Evolutionary conservation across 352 stramenopile genomes (phyloP).

Genomic region (Pythium apleroticum): DNA sequence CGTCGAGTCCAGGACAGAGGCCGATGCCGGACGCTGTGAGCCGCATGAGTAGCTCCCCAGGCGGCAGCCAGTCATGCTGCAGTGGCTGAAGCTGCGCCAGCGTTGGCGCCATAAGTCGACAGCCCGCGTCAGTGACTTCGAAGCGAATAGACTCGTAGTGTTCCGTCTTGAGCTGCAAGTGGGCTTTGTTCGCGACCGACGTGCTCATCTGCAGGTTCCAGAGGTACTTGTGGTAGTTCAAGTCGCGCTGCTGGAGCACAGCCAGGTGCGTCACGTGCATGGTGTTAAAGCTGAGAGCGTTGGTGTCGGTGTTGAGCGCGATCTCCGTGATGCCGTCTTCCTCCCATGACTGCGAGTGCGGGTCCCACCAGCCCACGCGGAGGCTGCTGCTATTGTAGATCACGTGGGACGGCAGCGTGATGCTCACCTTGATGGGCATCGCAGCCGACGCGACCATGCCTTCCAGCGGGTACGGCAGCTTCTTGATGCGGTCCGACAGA

Average conservation of each 20-base stretch:
- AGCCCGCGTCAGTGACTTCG: conserved; percentile 64
- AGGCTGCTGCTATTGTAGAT: conserved; percentile 34
- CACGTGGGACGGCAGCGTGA: conserved; percentile 51
- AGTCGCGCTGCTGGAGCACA: conserved; percentile 63
- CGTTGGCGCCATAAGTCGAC: conserved; percentile 46
- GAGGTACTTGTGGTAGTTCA: conserved; percentile 63
- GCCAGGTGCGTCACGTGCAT: conserved; percentile 76
- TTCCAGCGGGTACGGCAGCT: conserved; percentile 73
- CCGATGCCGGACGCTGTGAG: conserved; percentile 60
- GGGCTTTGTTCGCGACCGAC: conserved; percentile 30
- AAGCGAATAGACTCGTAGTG: conserved; percentile 59
- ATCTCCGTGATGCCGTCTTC: conserved; percentile 80
- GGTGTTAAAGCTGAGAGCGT: conserved; percentile 67
- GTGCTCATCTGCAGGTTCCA: conserved; percentile 70
- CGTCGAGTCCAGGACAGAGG: conserved; percentile 47
- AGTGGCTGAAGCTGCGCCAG: conserved; percentile 49
- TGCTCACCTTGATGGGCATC: conserved; percentile 61
- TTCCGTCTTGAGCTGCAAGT: conserved; percentile 58
- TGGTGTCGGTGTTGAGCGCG: conserved; percentile 51
- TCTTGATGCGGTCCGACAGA: conserved; percentile 46
- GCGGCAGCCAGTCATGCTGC: conserved; percentile 37
- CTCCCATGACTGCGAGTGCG: conserved; percentile 48
- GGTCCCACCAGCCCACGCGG: conserved; percentile 74
- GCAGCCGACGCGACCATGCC: conserved; percentile 69
- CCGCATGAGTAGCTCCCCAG: conserved; percentile 56